A percentile compares a stretch with the other conserved stretches of the same genome.
Conservation (phyloP, 305 asterid species). For the Plantago rigida region DNA sequence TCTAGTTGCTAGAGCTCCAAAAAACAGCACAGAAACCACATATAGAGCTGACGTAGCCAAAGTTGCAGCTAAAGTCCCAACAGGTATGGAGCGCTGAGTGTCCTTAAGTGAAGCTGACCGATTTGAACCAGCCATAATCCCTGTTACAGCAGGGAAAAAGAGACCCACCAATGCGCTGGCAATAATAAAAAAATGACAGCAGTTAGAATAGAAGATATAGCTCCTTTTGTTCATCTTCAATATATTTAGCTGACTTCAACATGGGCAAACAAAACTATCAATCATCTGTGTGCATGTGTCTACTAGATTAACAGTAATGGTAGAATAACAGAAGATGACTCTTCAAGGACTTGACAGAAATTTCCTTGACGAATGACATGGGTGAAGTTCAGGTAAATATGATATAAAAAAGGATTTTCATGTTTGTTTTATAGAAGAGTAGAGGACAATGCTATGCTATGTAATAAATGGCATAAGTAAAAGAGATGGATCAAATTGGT, state of each 20-base stretch:
- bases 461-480: background rate
- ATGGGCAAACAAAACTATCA: constrained; percentile 20
- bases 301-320: constrained; percentile 3
- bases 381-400: background rate
- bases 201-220: constrained; percentile 31
- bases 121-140: constrained; percentile 99
- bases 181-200: constrained; percentile 26
- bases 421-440: background rate
- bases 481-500: constrained; percentile 31
- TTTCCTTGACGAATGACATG: constrained; percentile 5
- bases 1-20: constrained; percentile 90
- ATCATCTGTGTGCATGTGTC: constrained; percentile 17
- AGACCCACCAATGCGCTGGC: constrained; percentile 97
- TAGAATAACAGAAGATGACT: constrained; percentile 6
- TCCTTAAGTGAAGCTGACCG: constrained; percentile 96
- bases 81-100: constrained; percentile 92
- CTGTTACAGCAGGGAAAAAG: constrained; percentile 99
- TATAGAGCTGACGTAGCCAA: constrained; percentile 67
- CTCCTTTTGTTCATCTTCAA: constrained; percentile 18
- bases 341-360: constrained; percentile 13
- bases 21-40: constrained; percentile 63
- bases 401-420: background rate
- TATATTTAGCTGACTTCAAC: constrained; percentile 17
- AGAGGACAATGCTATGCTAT: background rate
- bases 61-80: constrained; percentile 92